A percentile compares a stretch with the other conserved stretches of the same genome.
Evolutionary conservation across 2,329 filamentous ascomycete genomes (phyloP).

Genomic region (Penicillium sp.): DNA sequence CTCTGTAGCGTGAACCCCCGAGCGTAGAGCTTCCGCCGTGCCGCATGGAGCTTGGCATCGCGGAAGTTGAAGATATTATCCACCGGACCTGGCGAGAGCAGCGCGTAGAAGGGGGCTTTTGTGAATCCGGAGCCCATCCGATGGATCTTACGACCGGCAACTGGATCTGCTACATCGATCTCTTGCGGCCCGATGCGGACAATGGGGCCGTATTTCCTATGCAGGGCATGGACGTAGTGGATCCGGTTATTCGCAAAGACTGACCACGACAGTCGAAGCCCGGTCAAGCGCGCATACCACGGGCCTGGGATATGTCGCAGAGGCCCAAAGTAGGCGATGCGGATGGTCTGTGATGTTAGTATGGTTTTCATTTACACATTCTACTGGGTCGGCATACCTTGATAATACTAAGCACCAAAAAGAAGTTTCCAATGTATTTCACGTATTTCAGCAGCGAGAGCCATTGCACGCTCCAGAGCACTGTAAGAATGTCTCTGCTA

Average conservation of each 20-base stretch:
- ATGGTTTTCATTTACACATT: background rate
- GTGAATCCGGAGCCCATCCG: constrained; percentile 9
- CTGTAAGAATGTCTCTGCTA: background rate
- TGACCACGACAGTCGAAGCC: too few species aligned
- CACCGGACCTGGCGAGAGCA: background rate
- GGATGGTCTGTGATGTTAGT: background rate
- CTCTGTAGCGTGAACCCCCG: constrained; percentile 3
- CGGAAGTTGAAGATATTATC: constrained; percentile 10
- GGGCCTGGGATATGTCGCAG: background rate
- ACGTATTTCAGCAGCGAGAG: background rate
- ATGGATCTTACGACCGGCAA: background rate
- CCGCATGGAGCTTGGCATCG: constrained; percentile 5
- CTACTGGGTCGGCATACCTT: background rate
- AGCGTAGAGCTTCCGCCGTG: constrained; percentile 5
- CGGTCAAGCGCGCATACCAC: too few species aligned
- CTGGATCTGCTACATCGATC: constrained; percentile 15
- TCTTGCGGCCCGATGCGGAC: constrained; percentile 31
- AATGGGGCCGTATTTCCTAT: constrained; percentile 30
- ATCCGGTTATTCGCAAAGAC: background rate
- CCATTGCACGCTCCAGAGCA: constrained; percentile 4
- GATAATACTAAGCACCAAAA: background rate
- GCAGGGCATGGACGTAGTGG: constrained; percentile 27
- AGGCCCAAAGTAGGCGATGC: constrained; percentile 3
- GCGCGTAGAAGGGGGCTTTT: constrained; percentile 1
- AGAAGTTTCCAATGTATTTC: background rate